phyloP scores from a whole-genome alignment of 2,329 filamentous ascomycete genomes.

The Fusarium equiseti region DNA sequence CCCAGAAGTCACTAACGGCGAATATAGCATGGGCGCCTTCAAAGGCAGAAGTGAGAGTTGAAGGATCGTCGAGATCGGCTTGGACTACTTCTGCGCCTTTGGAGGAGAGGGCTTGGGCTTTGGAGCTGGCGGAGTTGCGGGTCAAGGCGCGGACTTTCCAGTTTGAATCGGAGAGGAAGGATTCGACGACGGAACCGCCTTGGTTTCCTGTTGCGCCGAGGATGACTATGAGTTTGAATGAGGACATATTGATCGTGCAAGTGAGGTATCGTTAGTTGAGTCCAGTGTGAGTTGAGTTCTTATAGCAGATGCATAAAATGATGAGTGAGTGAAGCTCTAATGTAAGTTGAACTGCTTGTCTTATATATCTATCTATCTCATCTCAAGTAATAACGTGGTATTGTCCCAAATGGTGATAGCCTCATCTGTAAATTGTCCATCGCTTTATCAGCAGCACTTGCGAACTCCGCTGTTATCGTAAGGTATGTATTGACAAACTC shows the following conservation, averaged over 20 bases:
- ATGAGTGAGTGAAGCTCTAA: too few species aligned
- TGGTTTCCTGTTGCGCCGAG: slow-evolving; percentile 40
- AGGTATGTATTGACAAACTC: not conserved
- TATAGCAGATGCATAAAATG: not conserved
- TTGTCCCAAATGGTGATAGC: not conserved
- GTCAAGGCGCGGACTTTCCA: slow-evolving; percentile 35
- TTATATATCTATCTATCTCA: slow-evolving; percentile 11
- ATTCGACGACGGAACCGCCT: slow-evolving; percentile 25
- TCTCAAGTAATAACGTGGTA: not conserved
- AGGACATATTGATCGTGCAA: slow-evolving; percentile 10
- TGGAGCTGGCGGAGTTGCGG: slow-evolving; percentile 21
- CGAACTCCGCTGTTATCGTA: not conserved
- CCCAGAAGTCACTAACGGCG: slow-evolving; percentile 49
- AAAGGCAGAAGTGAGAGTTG: not conserved
- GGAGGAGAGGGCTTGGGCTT: slow-evolving; percentile 14
- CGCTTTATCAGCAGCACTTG: slow-evolving; percentile 18
- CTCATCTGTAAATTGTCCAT: not conserved
- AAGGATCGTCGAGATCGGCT: slow-evolving; percentile 14
- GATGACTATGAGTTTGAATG: slow-evolving; percentile 25
- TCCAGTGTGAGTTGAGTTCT: not conserved
- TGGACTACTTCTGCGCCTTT: slow-evolving; percentile 20
- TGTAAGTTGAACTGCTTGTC: not conserved
- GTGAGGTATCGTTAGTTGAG: not conserved
- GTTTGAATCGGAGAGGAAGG: slow-evolving; percentile 18
- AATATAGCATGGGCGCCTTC: slow-evolving; percentile 41